Evolutionary conservation across 1,139 yeast genomes (phyloP).

Genomic region (Komagataea norvegica): DNA sequence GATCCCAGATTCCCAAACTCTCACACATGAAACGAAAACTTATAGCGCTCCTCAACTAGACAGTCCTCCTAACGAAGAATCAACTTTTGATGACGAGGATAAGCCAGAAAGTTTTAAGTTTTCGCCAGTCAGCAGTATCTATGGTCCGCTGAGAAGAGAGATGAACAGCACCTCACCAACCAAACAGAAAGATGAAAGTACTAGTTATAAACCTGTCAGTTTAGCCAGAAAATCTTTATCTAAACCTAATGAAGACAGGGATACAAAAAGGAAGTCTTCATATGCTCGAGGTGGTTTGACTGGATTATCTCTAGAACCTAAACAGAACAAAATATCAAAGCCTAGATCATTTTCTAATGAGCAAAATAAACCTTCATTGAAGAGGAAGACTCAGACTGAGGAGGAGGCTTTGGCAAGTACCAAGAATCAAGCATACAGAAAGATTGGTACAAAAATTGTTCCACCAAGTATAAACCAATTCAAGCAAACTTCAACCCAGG

Average conservation of each 20-base stretch:
- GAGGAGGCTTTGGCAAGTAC: slow-evolving; percentile 14
- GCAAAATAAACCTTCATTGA: slow-evolving; percentile 11
- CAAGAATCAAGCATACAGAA: slow-evolving; percentile 20
- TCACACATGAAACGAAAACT: neutral
- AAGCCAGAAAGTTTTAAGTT: slow-evolving; percentile 17
- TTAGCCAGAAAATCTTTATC: slow-evolving; percentile 23
- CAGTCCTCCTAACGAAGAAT: slow-evolving; percentile 5
- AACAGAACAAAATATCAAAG: slow-evolving; percentile 12
- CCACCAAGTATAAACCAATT: slow-evolving; percentile 17
- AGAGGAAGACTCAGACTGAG: slow-evolving; percentile 23
- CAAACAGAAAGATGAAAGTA: slow-evolving; percentile 1
- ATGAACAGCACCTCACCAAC: slow-evolving; percentile 18
- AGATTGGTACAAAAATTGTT: slow-evolving; percentile 23
- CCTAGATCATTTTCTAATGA: slow-evolving; percentile 21
- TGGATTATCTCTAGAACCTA: slow-evolving; percentile 19
- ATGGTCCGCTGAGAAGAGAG: slow-evolving; percentile 22
- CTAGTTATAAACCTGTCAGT: slow-evolving; percentile 12
- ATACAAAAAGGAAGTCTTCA: slow-evolving; percentile 19
- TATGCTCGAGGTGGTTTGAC: slow-evolving; percentile 20
- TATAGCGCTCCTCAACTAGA: slow-evolving; percentile 5
- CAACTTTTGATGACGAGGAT: slow-evolving; percentile 7
- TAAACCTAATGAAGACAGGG: slow-evolving; percentile 17
- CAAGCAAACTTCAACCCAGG: too few species aligned
- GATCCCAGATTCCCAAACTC: slow-evolving; percentile 3
- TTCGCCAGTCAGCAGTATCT: slow-evolving; percentile 26